Percentiles rank a stretch among this genome's conserved stretches.
phyloP scores from a whole-genome alignment of 441 rosid genomes.

The Arabidopsis lyrata region DNA sequence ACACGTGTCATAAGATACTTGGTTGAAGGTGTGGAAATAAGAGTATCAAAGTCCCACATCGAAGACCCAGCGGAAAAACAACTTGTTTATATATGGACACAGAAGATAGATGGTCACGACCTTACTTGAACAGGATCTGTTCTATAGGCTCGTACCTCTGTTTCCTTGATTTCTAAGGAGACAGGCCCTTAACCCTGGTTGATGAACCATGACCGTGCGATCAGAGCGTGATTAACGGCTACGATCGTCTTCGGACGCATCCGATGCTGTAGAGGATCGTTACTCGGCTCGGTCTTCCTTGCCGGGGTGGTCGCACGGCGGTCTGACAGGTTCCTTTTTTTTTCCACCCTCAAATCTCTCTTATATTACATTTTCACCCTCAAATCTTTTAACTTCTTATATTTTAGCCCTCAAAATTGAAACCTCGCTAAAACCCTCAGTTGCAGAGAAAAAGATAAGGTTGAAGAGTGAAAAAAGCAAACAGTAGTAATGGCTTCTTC shows the following conservation, averaged over 20 bases:
- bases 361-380: neutral
- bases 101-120: neutral
- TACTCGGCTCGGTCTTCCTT: neutral
- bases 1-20: slow-evolving; percentile 1
- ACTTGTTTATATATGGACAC: neutral
- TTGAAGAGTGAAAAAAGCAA: slow-evolving; percentile 3
- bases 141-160: slow-evolving; percentile 42
- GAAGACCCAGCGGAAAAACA: neutral
- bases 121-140: slow-evolving; percentile 48
- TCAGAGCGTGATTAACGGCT: slow-evolving; percentile 44
- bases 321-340: slow-evolving; percentile 39
- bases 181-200: slow-evolving; percentile 27
- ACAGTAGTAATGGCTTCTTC: slow-evolving; percentile 46
- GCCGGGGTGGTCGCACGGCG: slow-evolving; percentile 41
- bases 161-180: slow-evolving; percentile 38
- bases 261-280: slow-evolving; percentile 41
- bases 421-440: slow-evolving; percentile 39
- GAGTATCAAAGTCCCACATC: slow-evolving; percentile 30
- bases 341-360: neutral
- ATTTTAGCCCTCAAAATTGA: neutral
- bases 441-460: slow-evolving; percentile 41
- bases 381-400: neutral
- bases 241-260: neutral
- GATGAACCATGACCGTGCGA: slow-evolving; percentile 26
- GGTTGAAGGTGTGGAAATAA: neutral